phyloP scores from a whole-genome alignment of 2,329 filamentous ascomycete genomes.

The Phialemoniopsis sp. region DNA sequence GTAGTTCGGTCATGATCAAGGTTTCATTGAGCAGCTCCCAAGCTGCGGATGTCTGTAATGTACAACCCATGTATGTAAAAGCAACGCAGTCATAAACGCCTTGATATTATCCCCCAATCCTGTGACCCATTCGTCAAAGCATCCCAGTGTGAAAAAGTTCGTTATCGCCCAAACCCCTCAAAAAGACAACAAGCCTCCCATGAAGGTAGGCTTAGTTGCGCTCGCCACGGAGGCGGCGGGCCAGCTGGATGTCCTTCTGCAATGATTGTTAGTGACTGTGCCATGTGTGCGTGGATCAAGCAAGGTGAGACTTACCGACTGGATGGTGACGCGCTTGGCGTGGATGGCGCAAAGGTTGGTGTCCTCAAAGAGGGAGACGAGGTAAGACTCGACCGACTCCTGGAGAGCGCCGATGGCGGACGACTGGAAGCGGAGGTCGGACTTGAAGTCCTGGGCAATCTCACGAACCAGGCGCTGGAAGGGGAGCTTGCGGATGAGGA shows the following conservation, averaged over 20 bases:
- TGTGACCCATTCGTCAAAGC: constrained; percentile 31
- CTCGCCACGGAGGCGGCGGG: constrained; percentile 91
- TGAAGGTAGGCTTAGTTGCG: constrained; percentile 60
- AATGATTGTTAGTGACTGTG: constrained; percentile 26
- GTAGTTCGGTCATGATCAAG: too few species aligned
- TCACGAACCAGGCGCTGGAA: constrained; percentile 97
- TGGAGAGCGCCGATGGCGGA: constrained; percentile 96
- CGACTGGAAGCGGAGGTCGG: constrained; percentile 94
- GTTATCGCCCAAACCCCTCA: constrained; percentile 34
- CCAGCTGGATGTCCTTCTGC: constrained; percentile 92
- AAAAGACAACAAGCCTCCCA: constrained; percentile 13
- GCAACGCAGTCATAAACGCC: constrained; percentile 39
- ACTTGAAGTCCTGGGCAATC: constrained; percentile 95
- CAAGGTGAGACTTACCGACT: constrained; percentile 47
- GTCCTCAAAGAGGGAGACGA: constrained; percentile 97
- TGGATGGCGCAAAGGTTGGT: constrained; percentile 98
- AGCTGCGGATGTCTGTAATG: constrained; percentile 26
- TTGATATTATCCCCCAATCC: constrained; percentile 31
- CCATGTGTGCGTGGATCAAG: neutral
- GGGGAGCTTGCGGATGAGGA: constrained; percentile 93
- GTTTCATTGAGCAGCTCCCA: neutral
- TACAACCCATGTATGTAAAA: constrained; percentile 37
- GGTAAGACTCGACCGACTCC: constrained; percentile 98
- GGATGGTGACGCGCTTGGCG: constrained; percentile 98
- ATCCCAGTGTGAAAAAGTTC: constrained; percentile 26